phyloP scores from a whole-genome alignment of 75 land plant genomes.

The Cupressus sempervirens region DNA sequence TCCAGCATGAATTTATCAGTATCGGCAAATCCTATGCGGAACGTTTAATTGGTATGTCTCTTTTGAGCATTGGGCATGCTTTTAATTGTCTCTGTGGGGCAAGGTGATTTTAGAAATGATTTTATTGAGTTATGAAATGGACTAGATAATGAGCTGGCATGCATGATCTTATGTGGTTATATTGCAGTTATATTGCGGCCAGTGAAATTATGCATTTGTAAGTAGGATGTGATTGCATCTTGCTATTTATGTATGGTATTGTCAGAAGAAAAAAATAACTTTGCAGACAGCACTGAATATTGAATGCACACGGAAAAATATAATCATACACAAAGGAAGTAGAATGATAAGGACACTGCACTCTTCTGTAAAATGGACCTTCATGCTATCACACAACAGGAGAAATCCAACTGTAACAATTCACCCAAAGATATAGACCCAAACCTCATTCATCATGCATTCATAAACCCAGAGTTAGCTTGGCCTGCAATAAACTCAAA shows the following conservation, averaged over 20 bases:
- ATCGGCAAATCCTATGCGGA: constrained; percentile 83
- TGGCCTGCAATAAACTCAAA: background rate
- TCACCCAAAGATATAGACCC: background rate
- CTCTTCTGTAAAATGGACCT: background rate
- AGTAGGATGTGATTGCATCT: background rate
- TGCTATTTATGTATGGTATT: background rate
- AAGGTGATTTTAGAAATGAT: background rate
- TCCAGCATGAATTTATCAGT: constrained; percentile 96
- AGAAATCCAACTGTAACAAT: background rate
- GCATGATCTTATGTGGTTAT: background rate
- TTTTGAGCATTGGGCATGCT: background rate
- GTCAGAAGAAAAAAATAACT: background rate
- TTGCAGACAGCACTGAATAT: background rate
- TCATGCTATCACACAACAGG: background rate
- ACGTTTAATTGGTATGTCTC: constrained; percentile 75
- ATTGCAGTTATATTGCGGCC: background rate
- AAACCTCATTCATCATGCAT: background rate
- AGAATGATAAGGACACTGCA: background rate
- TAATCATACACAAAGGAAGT: background rate
- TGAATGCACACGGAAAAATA: background rate
- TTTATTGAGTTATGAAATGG: background rate
- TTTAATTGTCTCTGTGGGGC: background rate
- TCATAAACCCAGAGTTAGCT: background rate
- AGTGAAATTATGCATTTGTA: background rate
- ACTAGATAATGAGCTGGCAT: no score